phyloP scores from a whole-genome alignment of 306 rosid genomes.

The Lithocarpus polystachyus region DNA sequence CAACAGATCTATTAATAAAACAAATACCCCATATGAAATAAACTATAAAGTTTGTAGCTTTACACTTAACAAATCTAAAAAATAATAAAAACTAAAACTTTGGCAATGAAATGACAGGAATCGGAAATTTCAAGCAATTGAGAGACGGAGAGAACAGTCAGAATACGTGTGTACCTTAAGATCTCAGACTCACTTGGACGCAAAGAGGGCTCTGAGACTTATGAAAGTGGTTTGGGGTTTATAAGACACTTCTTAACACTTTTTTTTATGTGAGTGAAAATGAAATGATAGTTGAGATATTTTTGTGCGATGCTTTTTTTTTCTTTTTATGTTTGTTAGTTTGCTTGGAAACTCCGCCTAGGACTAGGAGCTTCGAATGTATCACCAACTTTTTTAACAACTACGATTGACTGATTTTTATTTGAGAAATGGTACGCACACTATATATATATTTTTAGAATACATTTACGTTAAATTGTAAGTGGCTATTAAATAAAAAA shows the following conservation, averaged over 20 bases:
- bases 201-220: neutral
- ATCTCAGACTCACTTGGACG: neutral
- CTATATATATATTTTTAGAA: too few relatives aligned
- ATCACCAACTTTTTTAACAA: neutral
- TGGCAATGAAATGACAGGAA: neutral
- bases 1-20: neutral
- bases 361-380: conserved; percentile 17
- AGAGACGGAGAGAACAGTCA: neutral
- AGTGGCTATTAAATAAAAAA: too few relatives aligned
- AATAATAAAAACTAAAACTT: neutral
- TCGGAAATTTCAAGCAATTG: neutral
- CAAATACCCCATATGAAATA: neutral
- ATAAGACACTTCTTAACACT: too few relatives aligned
- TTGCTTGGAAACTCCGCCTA: conserved; percentile 39
- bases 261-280: too few relatives aligned
- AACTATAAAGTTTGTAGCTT: neutral
- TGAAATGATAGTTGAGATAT: neutral
- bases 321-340: neutral
- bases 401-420: neutral
- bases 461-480: too few relatives aligned
- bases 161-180: conserved; percentile 17
- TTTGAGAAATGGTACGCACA: neutral
- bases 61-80: neutral
- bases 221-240: too few relatives aligned
- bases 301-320: neutral